Base-by-base conservation (phyloP, 2,329 filamentous ascomycete species). In the Xylaria sp. region DNA sequence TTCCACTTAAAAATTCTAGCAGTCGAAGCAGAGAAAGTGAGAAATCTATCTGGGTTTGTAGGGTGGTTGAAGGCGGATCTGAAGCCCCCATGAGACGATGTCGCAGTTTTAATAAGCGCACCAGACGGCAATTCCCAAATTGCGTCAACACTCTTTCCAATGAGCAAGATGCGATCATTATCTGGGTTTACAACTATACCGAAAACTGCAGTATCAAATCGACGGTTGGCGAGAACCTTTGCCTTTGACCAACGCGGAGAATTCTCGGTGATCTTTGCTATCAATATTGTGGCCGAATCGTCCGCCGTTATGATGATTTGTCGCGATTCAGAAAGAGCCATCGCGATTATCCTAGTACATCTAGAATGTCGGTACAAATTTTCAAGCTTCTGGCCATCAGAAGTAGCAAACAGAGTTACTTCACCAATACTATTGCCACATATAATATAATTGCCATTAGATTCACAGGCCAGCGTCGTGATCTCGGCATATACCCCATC, bases 101-200 rank as follows among this genome's bases (percentile, higher is more conserved):
- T 59, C 50, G 23, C 54, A n/a, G 23, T 50, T 16, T 42, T 59
- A 12, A 73, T 59, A 50, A 72, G 61, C 18, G 40, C 60, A 9
- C 72, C 73, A 12, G 69, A 72, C 23, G 72, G 70, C 12, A 77
- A 60, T 40, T 72, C 71, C 75, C 74, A 78, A 1, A 77, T 60
- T 57, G 75, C 65, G 37, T 72, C 64, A 3, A 48, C 25, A 27
- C 72, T 51, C 21, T 64, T 70, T 16, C 73, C 71, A 44, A 59
- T 65, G 18, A 77, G 47, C 1, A 77, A 64, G 12, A 78, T 54
- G 16, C 73, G 72, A 35, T 75, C 69, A 27, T 69, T 70, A 18
- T 61, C 59, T 9, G 66, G 13, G 47, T 71, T 75, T 23, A 66
- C 6, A 23, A 76, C 60, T 12, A 76, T 32, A 21, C 59, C 35